Evolutionary conservation across 2,329 filamentous ascomycete species (phyloP), one percentile per base, ranked within the genome.

Genomic region (Ceratocystiopsis brevicomis): DNA sequence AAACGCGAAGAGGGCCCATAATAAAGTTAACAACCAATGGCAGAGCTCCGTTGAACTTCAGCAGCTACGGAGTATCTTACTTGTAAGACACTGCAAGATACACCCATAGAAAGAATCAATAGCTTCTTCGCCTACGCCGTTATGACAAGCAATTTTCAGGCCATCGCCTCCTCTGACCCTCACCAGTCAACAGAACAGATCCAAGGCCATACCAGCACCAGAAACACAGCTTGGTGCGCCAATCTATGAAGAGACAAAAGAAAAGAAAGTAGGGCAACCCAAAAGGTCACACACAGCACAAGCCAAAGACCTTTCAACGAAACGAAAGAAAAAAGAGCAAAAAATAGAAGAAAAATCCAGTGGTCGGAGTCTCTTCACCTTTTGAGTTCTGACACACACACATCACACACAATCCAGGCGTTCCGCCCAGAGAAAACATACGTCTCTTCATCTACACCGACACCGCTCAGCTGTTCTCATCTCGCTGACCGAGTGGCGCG

Each of bases 401-500:
- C 36, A 21, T 32, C 15, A 21, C 19, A 17, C 18, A 38, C 35
- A 16, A 34, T 6, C 6, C 17, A 16, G 14, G n/a, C 6, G 11
- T 33, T 10, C 10, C 16, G 10, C 17, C 17, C 14, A 34, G n/a
- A 32, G 15, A 36, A 13, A 21, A 12, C 4, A 25, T 12, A 14
- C 17, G 4, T 33, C 15, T 3, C 12, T n/a, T 21, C 21, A 15
- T 37, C 21, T 40, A 63, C 25, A 6, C 25, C 6, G 8, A 30
- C 25, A 30, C 10, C 25, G 25, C 25, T 30, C 25, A 30, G 25
- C 25, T 30, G 25, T 30, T 30, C 25, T 64, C 61, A 17, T 63
- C 62, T 38, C 55, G 52, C 43, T 66, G 62, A 33, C 57, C 61
- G 41, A 66, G 49, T 12, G 60, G 59, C 39, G 58, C 58, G 49